Conservation (phyloP, 805 yeast species). For the Zygosaccharomyces kombuchaensis region DNA sequence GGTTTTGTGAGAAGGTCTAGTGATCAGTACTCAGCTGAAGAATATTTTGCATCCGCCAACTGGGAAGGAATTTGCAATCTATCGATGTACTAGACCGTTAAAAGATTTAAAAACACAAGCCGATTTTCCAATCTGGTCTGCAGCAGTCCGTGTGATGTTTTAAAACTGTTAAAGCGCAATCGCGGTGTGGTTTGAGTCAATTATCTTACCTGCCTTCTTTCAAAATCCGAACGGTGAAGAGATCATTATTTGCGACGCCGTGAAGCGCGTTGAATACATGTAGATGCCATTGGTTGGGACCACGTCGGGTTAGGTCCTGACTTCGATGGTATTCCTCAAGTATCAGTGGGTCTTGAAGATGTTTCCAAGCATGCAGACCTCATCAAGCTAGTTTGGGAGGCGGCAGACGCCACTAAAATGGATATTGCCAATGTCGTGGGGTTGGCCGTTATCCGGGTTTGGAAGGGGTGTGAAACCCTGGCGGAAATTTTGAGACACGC, state of each 20-base stretch:
- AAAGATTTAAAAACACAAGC: constrained; percentile 37
- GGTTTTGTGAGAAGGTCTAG: constrained; percentile 46
- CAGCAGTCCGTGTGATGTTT: constrained; percentile 35
- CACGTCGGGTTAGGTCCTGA: constrained; percentile 50
- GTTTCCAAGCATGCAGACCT: constrained; percentile 53
- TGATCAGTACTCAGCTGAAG: constrained; percentile 21
- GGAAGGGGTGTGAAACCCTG: constrained; percentile 38
- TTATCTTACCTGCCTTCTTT: constrained; percentile 43
- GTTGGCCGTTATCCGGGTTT: constrained; percentile 43
- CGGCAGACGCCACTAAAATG: constrained; percentile 41
- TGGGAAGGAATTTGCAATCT: constrained; percentile 38
- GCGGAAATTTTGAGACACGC: constrained; percentile 25
- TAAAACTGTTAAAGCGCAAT: constrained; percentile 30
- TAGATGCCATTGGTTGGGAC: constrained; percentile 46
- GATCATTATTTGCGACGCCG: constrained; percentile 46
- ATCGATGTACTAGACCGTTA: constrained; percentile 46
- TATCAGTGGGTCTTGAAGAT: constrained; percentile 50
- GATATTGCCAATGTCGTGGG: constrained; percentile 44
- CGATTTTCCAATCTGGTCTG: constrained; percentile 48
- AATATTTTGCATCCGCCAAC: constrained; percentile 18
- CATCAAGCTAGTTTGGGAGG: constrained; percentile 34
- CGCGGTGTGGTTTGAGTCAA: constrained; percentile 48
- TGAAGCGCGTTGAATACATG: constrained; percentile 42
- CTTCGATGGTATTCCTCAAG: constrained; percentile 48
- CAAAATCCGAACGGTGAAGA: constrained; percentile 11